These are phyloP conservation scores for Hypoxylon sp. DNA, from an alignment of 2,329 filamentous ascomycete species.

Conservation along the genomic window DNA sequence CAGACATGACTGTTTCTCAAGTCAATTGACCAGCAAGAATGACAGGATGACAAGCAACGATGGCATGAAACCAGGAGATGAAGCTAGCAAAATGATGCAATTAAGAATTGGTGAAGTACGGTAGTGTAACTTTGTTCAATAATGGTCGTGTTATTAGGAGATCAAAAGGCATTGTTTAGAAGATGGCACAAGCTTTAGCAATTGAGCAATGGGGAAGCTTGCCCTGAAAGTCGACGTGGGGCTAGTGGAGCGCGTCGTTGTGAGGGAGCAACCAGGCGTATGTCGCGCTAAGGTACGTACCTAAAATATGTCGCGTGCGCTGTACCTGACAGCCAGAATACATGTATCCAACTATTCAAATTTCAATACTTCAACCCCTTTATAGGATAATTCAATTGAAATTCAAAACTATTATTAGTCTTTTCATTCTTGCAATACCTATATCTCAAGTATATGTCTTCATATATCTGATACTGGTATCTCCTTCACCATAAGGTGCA, in stretches of 20 bases:
- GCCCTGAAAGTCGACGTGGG: conserved; percentile 27
- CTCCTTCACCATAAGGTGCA: background rate
- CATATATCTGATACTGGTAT: background rate
- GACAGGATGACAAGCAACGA: conserved; percentile 3
- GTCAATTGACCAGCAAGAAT: conserved; percentile 16
- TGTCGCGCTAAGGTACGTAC: conserved; percentile 13
- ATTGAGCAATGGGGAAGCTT: conserved; percentile 41
- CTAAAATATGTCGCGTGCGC: background rate
- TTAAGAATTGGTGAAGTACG: conserved; percentile 13
- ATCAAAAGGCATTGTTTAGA: conserved; percentile 36
- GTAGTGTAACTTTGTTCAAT: conserved; percentile 21
- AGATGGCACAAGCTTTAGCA: conserved; percentile 32
- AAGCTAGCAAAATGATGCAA: conserved; percentile 29
- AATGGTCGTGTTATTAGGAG: conserved; percentile 34
- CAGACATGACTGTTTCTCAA: conserved; percentile 66
- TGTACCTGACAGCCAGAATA: background rate
- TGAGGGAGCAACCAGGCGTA: conserved; percentile 40
- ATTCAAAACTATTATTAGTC: background rate
- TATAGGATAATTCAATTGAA: background rate
- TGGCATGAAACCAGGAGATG: background rate
- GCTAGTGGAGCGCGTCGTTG: conserved; percentile 29
- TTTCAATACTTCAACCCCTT: background rate
- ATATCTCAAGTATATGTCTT: background rate
- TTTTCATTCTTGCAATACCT: background rate
- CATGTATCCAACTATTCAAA: background rate